A percentile compares a stretch with the other conserved stretches of the same genome.
These are phyloP conservation scores for Ambrosia artemisiifolia DNA, from an alignment of 129 eudicot genomes.

Conservation along the genomic window DNA sequence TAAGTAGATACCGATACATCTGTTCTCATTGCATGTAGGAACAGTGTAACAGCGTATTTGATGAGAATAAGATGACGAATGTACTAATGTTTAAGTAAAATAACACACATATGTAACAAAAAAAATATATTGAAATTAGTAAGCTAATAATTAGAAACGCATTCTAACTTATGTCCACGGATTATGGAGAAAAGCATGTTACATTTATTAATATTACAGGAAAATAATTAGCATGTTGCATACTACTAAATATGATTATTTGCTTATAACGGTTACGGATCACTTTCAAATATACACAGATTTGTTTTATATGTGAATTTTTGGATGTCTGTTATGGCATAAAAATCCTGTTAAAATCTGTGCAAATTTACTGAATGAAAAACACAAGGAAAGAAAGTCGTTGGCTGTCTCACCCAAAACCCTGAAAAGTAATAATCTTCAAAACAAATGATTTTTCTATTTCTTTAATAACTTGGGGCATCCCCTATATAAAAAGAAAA, in stretches of 20 bases:
- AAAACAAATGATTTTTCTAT: background rate
- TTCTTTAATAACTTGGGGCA: background rate
- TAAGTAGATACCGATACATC: background rate
- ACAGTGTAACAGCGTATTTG: background rate
- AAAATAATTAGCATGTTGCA: background rate
- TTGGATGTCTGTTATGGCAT: background rate
- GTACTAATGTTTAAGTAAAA: conserved; percentile 3
- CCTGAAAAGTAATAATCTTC: background rate
- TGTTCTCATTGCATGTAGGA: background rate
- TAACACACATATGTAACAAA: background rate
- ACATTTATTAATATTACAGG: background rate
- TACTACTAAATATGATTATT: background rate
- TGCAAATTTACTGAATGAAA: background rate
- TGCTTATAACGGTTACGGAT: background rate
- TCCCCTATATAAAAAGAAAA: no score
- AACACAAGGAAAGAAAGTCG: background rate
- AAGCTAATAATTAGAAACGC: conserved; percentile 2
- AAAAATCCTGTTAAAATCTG: background rate
- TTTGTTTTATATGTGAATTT: background rate
- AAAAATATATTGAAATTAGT: background rate
- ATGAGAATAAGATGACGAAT: background rate
- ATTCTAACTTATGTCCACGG: background rate
- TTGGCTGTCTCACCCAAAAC: background rate
- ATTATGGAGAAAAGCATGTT: background rate
- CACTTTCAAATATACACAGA: background rate